A percentile compares a stretch with the other conserved stretches of the same genome.
These are phyloP conservation scores for Microcyclosporella mali DNA, from an alignment of 2,329 filamentous ascomycete genomes.

Conservation along the genomic window DNA sequence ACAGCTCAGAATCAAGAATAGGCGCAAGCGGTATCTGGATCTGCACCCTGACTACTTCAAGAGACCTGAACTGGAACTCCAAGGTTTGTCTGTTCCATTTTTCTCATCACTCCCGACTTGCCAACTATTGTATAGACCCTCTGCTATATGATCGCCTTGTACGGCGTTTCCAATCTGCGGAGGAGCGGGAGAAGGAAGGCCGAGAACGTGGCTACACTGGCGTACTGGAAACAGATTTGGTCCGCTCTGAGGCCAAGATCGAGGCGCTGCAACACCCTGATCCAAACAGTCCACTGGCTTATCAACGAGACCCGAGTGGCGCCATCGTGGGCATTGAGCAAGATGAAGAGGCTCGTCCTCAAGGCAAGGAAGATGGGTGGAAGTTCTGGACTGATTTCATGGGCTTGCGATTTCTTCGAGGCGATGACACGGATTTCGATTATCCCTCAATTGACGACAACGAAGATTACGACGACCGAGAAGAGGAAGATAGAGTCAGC, in stretches of 20 bases:
- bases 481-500: slow-evolving; percentile 53
- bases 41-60: slow-evolving; percentile 67
- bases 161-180: slow-evolving; percentile 65
- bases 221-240: slow-evolving; percentile 68
- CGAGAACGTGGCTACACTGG: slow-evolving; percentile 71
- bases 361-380: slow-evolving; percentile 59
- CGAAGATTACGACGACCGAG: slow-evolving; percentile 63
- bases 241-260: slow-evolving; percentile 70
- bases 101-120: slow-evolving; percentile 3
- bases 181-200: slow-evolving; percentile 68
- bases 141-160: slow-evolving; percentile 76
- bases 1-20: slow-evolving; percentile 53
- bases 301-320: slow-evolving; percentile 46
- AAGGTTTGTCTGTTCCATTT: slow-evolving; percentile 37
- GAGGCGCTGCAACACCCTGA: slow-evolving; percentile 53
- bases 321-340: slow-evolving; percentile 54
- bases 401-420: slow-evolving; percentile 65
- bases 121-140: slow-evolving; percentile 51
- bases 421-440: slow-evolving; percentile 72
- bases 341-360: slow-evolving; percentile 47
- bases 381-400: slow-evolving; percentile 67
- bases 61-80: slow-evolving; percentile 54
- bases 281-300: slow-evolving; percentile 46
- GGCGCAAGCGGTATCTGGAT: slow-evolving; percentile 69
- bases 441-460: slow-evolving; percentile 65